These are phyloP conservation scores for Saccharomycopsis schoenii DNA, from an alignment of 805 yeast genomes.

Conservation along the genomic window DNA sequence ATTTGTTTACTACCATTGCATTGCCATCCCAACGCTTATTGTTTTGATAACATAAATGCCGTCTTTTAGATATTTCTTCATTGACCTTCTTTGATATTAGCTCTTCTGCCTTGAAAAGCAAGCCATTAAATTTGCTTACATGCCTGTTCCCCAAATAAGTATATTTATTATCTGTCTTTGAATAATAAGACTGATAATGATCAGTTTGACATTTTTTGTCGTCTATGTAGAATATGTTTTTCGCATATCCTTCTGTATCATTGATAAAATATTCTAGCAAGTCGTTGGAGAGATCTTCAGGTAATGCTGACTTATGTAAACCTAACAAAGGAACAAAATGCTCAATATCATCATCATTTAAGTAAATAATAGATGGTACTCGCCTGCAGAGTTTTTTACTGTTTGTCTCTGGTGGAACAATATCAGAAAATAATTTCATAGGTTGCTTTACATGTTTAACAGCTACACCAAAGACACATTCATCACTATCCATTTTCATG, in stretches of 20 bases:
- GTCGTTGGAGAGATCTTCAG: constrained; percentile 36
- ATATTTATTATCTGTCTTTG: constrained; percentile 26
- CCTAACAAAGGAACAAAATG: constrained; percentile 38
- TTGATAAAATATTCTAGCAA: constrained; percentile 34
- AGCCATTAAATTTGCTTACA: constrained; percentile 20
- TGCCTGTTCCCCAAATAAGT: constrained; percentile 16
- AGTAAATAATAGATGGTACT: constrained; percentile 23
- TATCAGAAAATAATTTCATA: not conserved
- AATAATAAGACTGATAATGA: constrained; percentile 27
- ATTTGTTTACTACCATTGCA: constrained; percentile 51
- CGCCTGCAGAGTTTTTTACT: constrained; percentile 28
- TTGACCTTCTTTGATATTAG: constrained; percentile 33
- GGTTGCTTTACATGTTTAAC: not conserved
- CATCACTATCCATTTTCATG: not conserved
- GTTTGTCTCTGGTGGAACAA: not conserved
- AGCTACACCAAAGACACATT: not conserved
- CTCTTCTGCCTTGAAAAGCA: constrained; percentile 31
- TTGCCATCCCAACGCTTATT: constrained; percentile 20
- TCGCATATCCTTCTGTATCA: constrained; percentile 31
- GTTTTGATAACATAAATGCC: constrained; percentile 1
- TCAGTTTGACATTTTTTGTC: constrained; percentile 52
- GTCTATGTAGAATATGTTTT: constrained; percentile 47
- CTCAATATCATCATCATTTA: constrained; percentile 10
- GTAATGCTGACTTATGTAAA: constrained; percentile 42
- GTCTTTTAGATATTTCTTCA: constrained; percentile 24